Evolutionary conservation across 169 alveolate species (phyloP).

Genomic region (Eimeria praecox): DNA sequence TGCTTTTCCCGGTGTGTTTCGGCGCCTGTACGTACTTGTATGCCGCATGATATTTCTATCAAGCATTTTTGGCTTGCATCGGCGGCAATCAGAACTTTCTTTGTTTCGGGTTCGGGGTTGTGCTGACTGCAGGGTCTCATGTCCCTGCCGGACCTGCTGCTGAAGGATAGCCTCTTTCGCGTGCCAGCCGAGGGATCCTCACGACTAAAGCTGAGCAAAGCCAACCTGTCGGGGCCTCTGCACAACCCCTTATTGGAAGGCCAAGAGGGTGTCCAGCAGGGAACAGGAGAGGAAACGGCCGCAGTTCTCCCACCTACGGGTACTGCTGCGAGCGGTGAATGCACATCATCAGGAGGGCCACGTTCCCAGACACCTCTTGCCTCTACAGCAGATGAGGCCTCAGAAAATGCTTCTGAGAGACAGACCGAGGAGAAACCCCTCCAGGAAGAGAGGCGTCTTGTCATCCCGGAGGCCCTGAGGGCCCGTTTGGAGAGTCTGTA

Average conservation of each 20-base stretch:
- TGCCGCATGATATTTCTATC: neutral
- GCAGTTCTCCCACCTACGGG: neutral
- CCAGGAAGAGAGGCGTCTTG: conserved; percentile 50
- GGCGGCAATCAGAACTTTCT: neutral
- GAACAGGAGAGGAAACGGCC: neutral
- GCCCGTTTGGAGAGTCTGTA: conserved; percentile 57
- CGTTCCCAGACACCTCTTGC: neutral
- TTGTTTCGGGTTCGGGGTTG: neutral
- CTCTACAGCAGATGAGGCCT: neutral
- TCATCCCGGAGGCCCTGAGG: conserved; percentile 74
- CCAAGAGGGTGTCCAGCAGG: neutral
- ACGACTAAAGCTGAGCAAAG: conserved; percentile 4
- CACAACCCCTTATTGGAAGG: conserved; percentile 71
- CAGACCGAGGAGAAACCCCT: neutral
- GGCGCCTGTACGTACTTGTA: neutral
- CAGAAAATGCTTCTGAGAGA: neutral
- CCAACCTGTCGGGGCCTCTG: conserved; percentile 27
- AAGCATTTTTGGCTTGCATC: neutral
- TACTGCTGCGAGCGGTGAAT: conserved; percentile 4
- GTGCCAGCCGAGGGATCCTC: conserved; percentile 4
- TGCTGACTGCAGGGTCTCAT: conserved; percentile 68
- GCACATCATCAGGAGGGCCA: conserved; percentile 23
- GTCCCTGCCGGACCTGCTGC: conserved; percentile 81
- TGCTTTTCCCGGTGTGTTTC: neutral
- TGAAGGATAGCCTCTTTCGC: conserved; percentile 73